Conservation (phyloP, 345 rosid genomes). For the Garcia nutans region DNA sequence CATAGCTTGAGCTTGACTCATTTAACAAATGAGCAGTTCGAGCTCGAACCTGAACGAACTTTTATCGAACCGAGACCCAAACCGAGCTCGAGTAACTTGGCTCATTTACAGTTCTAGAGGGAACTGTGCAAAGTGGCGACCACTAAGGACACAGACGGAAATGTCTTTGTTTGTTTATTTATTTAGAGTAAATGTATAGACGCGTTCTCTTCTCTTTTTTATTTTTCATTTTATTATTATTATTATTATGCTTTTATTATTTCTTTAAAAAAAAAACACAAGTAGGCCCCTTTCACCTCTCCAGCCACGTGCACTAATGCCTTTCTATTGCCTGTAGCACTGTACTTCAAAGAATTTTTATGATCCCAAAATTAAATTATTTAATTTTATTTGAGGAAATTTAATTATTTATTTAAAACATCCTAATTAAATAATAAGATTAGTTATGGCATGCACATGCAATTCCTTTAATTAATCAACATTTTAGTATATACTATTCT, state of each 20-base stretch:
- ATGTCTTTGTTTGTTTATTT: neutral
- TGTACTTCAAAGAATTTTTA: neutral
- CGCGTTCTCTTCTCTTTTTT: neutral
- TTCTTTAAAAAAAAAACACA: conserved; percentile 1
- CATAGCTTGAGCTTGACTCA: too few species aligned
- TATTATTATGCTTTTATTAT: neutral
- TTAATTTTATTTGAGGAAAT: too few species aligned
- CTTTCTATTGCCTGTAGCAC: conserved; percentile 16
- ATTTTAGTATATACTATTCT: too few species aligned
- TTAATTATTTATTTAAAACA: neutral
- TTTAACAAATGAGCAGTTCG: too few species aligned
- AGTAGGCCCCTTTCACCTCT: conserved; percentile 18
- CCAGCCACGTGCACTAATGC: conserved; percentile 42
- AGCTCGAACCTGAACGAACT: too few species aligned
- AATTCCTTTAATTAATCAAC: too few species aligned
- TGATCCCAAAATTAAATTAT: conserved; percentile 2
- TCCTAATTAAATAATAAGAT: neutral
- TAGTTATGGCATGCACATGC: conserved; percentile 6
- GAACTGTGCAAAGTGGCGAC: conserved; percentile 7
- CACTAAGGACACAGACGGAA: neutral
- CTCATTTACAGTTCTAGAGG: too few species aligned
- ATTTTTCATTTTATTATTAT: too few species aligned
- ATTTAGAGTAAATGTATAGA: neutral
- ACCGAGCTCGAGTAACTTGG: too few species aligned
- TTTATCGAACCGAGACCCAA: too few species aligned